Base-by-base conservation (phyloP, 2,329 filamentous ascomycete species). In the Xylaria sp. region DNA sequence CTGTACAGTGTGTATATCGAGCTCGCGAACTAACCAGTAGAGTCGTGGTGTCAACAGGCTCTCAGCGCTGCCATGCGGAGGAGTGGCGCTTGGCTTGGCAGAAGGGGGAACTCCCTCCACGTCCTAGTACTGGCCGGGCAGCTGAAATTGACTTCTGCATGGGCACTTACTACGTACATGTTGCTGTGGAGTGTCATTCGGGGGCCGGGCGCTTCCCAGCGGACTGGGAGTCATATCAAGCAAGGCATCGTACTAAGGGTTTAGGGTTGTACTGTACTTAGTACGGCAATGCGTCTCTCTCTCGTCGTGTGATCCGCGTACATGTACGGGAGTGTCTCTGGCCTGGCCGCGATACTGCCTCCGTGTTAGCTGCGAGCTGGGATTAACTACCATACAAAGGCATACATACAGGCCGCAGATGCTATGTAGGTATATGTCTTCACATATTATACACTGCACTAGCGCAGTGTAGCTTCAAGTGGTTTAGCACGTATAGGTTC, bases 51-150 rank as follows among this genome's bases (percentile, higher is more conserved):
- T 67, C 55, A 25, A 60, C 36, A 39, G 63, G 15, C 62, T 20
- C 43, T 56, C 59, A 58, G 67, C 67, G 69, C 67, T 71, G 63
- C 56, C 46, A 70, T 71, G 70, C 67, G 67, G 57, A 65, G 59
- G n/a, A 60, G 67, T 55, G 64, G 70, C 70, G 59, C 61, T n/a
- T n/a, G 58, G 62, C 64, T 64, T 69, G 66, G 66, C 55, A 59
- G 54, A 49, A 49, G 64, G 46, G 56, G 62, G 61, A 39, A 57
- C 59, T 60, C 18, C 54, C 18, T 57, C 49, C 31, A 18, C 41
- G 51, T 55, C 51, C 20, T 49, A 48, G 55, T 39, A 65, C 60
- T 59, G 56, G 62, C 62, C 64, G 62, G 69, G 64, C 67, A 71
- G 66, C 64, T 71, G 67, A 67, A 67, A 62, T 36, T 25, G 55